Evolutionary conservation across 306 rosid species (phyloP), one percentile per base, ranked within the genome.

Genomic region (Neltuma alba): DNA sequence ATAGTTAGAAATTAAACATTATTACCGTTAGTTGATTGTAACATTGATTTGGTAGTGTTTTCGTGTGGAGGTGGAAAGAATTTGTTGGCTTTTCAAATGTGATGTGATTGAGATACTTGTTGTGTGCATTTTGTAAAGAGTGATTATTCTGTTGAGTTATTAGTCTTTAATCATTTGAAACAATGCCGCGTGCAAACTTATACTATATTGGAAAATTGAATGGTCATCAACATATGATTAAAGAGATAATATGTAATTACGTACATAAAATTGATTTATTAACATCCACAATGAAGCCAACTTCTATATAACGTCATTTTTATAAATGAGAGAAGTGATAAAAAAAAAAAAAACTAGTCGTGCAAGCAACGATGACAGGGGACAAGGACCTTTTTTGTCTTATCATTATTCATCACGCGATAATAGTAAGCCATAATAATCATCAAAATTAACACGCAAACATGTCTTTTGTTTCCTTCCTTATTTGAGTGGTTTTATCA

Each of bases 351-450:
- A 64, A 7, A 37, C 7, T 7, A 31, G 62, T 48, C 76, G 62
- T 72, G 76, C 31, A 72, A 72, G 76, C 76, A 48, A 72, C 41
- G 31, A n/a, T 72, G 8, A 48, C 48, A 1, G 61, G 20, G 9
- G 62, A 47, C 42, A 42, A 16, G 0, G 38, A 28, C 58, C 14
- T 69, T 3, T 27, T 20, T 20, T 6, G n/a, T 48, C 55, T 48
- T 27, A 69, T 7, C 27, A 70, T 44, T 28, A 16, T 70, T 25
- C 25, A 45, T 12, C 9, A 40, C 14, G 45, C 4, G 36, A 33
- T 33, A 33, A 33, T 33, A 8, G 13, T 40, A 33, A 64, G 45
- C 18, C 44, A 64, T 6, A 64, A 70, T 6, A 23, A 10, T 4
- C 0, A 55, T 11, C 30, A n/a, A 66, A 36, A 37, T n/a, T 6